Evolutionary conservation across 1,284 basidiomycete genomes (phyloP), one percentile per base, ranked within the genome.

Genomic region (Mycena sp.): DNA sequence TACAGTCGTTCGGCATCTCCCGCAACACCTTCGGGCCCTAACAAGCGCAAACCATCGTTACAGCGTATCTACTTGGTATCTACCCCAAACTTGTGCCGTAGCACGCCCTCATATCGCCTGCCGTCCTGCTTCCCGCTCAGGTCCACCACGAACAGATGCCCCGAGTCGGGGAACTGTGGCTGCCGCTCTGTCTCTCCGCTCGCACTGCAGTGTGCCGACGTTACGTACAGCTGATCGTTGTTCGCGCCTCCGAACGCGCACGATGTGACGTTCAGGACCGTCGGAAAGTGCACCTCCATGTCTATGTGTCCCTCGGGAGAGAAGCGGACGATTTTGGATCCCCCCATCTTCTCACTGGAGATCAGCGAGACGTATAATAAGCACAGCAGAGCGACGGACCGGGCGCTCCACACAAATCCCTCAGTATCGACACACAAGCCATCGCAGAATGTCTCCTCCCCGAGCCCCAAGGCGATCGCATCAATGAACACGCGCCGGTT

Each of bases 161-260:
- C 89, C 25, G 88, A 91, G 69, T 89, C 81, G 28, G 86, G 86
- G 69, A 81, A 90, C 45, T 79, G 70, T 37, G 72, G 70, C 71
- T 90, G 87, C 62, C 79, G 74, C 48, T 70, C 76, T 14, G 77
- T 73, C 68, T 88, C 84, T 10, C 83, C 85, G 37, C 83, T 84
- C 4, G 85, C 86, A 26, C 83, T 82, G 66, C 87, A 88, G 67
- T 88, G 87, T 17, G 88, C 88, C 6, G 87, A 87, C 10, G 89
- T 90, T 11, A 90, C 83, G 69, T 84, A 91, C 41, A 90, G 69
- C 68, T 87, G 82, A 69, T 90, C 87, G 46, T 86, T 80, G 45
- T 85, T 78, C n/a, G 81, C 80, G 23, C 89, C 89, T 75, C 88
- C 89, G 72, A 90, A 91, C 67, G 85, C 87, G 67, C 88, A 90